Conservation (phyloP, 2,329 filamentous ascomycete genomes). For the Claviceps pusilla region DNA sequence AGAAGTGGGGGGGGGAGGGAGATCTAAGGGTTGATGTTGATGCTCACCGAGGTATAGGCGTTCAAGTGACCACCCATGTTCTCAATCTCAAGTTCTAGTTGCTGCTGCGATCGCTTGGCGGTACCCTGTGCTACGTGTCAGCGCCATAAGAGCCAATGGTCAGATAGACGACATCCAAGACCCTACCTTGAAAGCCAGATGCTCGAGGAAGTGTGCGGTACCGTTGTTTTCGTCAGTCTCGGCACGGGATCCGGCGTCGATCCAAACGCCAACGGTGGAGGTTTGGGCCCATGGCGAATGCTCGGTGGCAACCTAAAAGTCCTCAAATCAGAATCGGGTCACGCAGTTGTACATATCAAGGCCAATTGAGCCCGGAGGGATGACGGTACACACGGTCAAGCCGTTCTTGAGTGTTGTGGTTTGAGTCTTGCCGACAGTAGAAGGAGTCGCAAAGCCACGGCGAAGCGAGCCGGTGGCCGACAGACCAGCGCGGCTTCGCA, state of each 20-base stretch:
- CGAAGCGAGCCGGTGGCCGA: constrained; percentile 62
- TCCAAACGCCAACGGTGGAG: constrained; percentile 96
- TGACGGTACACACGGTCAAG: constrained; percentile 57
- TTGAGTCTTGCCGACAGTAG: constrained; percentile 71
- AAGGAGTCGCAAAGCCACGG: constrained; percentile 81
- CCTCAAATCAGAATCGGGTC: constrained; percentile 14
- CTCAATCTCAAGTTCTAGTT: constrained; percentile 98
- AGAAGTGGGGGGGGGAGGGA: too few relatives aligned
- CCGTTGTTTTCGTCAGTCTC: constrained; percentile 98
- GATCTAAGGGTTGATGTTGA: constrained; percentile 4
- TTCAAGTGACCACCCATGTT: constrained; percentile 99
- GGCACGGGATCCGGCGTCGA: constrained; percentile 93
- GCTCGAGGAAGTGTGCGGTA: constrained; percentile 98
- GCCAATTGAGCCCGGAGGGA: constrained; percentile 22
- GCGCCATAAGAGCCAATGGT: not conserved
- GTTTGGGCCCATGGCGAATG: constrained; percentile 97
- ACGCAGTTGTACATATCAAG: constrained; percentile 8
- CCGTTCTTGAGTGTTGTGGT: constrained; percentile 95
- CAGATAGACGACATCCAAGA: not conserved
- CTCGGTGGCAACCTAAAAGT: constrained; percentile 76
- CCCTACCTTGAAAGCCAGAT: constrained; percentile 95
- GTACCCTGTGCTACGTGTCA: constrained; percentile 50
- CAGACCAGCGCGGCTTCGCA: constrained; percentile 76
- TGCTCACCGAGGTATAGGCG: constrained; percentile 91
- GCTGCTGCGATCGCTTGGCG: constrained; percentile 83